A percentile compares a stretch with the other conserved stretches of the same genome.
phyloP scores from a whole-genome alignment of 345 rosid genomes.

The Excoecaria agallocha region DNA sequence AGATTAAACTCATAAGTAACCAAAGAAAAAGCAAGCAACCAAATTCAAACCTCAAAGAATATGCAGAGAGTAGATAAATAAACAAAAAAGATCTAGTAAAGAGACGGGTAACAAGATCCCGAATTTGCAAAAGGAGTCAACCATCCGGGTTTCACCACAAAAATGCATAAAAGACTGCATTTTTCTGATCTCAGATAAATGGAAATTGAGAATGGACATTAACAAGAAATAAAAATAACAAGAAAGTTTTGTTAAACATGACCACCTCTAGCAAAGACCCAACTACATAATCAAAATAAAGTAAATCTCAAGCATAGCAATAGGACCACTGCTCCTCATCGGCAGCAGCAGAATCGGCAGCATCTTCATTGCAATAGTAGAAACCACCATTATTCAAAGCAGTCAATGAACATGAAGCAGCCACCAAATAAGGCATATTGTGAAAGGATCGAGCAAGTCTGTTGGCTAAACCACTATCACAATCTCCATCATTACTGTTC shows the following conservation, averaged over 20 bases:
- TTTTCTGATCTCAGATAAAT: constrained; percentile 12
- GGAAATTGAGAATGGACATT: constrained; percentile 1
- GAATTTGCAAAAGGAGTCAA: constrained; percentile 32
- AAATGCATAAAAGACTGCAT: constrained; percentile 30
- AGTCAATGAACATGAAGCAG: constrained; percentile 65
- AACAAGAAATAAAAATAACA: constrained; percentile 4
- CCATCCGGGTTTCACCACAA: constrained; percentile 32
- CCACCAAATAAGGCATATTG: constrained; percentile 84
- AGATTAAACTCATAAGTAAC: constrained; percentile 14
- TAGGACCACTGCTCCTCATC: constrained; percentile 78
- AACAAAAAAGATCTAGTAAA: constrained; percentile 6
- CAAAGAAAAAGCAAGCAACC: constrained; percentile 2
- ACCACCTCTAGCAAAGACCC: constrained; percentile 24
- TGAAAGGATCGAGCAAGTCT: constrained; percentile 67
- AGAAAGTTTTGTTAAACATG: not conserved
- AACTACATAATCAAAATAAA: not conserved
- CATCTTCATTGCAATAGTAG: constrained; percentile 54
- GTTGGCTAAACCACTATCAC: constrained; percentile 40
- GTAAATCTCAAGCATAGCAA: constrained; percentile 53
- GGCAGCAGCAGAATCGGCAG: constrained; percentile 31
- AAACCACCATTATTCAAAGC: constrained; percentile 56
- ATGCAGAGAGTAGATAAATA: not conserved
- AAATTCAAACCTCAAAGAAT: not conserved
- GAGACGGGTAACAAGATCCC: constrained; percentile 34
- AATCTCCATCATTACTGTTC: constrained; percentile 27